These are phyloP conservation scores for Saxophila tyrrhenica DNA, from an alignment of 495 filamentous ascomycete genomes.

Conservation along the genomic window DNA sequence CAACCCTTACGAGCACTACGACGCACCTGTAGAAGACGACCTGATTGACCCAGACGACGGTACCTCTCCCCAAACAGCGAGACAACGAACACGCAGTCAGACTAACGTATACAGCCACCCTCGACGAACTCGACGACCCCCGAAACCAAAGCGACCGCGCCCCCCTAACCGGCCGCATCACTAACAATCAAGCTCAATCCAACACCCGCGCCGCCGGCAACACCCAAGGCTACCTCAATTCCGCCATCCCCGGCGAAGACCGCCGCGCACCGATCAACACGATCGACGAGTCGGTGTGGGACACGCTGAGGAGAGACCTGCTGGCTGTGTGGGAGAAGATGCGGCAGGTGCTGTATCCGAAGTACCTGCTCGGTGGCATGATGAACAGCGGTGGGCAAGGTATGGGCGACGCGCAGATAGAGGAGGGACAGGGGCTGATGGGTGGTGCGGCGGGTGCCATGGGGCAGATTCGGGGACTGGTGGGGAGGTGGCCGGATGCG, in stretches of 20 bases:
- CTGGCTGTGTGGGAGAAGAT: conserved; percentile 94
- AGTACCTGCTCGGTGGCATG: conserved; percentile 73
- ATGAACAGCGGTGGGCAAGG: conserved; percentile 55
- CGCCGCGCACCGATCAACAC: conserved; percentile 86
- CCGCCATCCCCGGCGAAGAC: conserved; percentile 84
- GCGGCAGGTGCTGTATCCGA: conserved; percentile 94
- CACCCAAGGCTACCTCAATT: conserved; percentile 62
- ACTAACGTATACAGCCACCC: conserved; percentile 45
- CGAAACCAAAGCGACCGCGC: conserved; percentile 56
- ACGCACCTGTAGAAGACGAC: conserved; percentile 63
- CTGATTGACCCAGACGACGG: conserved; percentile 95
- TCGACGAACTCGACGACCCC: conserved; percentile 92
- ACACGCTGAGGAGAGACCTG: conserved; percentile 81
- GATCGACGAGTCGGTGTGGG: conserved; percentile 95
- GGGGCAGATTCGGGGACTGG: conserved; percentile 41
- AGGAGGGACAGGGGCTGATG: conserved; percentile 50
- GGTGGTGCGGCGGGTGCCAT: conserved; percentile 35
- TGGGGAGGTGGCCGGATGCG: conserved; percentile 60
- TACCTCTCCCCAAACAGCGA: conserved; percentile 33
- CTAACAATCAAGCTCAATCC: conserved; percentile 39
- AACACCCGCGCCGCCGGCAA: conserved; percentile 36
- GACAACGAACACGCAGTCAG: background rate
- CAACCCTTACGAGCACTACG: conserved; percentile 46
- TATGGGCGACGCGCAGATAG: conserved; percentile 55
- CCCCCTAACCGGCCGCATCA: conserved; percentile 72